Base-by-base conservation (phyloP, 2,329 filamentous ascomycete species). In the Zarea fungicola region DNA sequence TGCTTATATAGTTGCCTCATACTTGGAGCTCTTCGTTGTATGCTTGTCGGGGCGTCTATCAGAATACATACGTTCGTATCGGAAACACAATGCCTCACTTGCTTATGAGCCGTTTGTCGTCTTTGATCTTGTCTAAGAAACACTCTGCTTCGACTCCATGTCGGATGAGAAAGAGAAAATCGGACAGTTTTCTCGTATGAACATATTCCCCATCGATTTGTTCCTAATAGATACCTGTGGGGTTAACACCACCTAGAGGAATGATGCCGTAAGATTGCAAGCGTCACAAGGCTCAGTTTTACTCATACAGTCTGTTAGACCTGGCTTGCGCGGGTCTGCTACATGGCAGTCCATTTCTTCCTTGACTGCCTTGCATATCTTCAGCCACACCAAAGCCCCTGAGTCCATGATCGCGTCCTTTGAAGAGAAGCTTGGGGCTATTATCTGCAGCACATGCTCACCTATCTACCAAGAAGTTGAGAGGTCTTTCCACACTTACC, bases 361-460 rank as follows among this genome's bases (percentile, higher is more conserved):
- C 3, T 70, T 74, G 2, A 68, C 81, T 58, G 77, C 78, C 1
- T 65, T 81, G 10, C 75, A 82, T 62, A 79, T 82, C 21, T 76
- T 80, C 64, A 76, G 78, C n/a, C 75, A 69, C 56, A 75, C 74
- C 42, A 71, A 76, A 42, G 74, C 74, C 1, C 75, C 77, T 1
- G 63, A 66, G 26, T 68, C 74, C 19, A 69, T 73, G 55, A 67
- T 80, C 10, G 58, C 68, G 1, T 63, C 65, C 1, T 72, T 80
- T 28, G 77, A 81, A 55, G 64, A 68, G n/a, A 73, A 72, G 57
- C 66, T 80, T 10, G 64, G 67, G 4, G 64, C 65, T 21, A 71
- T 71, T 43, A 60, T 80, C 14, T 68, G 66, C 49, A 65, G 74
- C 34, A 58, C 68, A 40, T 66, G 68, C 26, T 68, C 71, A 3